Evolutionary conservation across 2,329 filamentous ascomycete species (phyloP).

Genomic region (Chaetothyriales sp.): DNA sequence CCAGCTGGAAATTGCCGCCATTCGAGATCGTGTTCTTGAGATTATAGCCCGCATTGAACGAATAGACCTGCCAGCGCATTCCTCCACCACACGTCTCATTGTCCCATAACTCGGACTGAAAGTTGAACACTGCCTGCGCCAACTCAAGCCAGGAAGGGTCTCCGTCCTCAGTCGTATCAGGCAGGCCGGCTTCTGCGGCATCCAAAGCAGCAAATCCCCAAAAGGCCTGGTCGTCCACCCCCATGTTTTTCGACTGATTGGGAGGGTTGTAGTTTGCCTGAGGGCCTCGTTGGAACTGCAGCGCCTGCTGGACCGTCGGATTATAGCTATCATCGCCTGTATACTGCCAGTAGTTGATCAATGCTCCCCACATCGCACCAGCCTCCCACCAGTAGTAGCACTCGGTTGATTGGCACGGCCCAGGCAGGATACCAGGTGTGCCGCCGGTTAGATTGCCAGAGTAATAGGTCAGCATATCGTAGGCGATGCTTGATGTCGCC

Average conservation of each 20-base stretch:
- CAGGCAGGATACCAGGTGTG: slow-evolving; percentile 21
- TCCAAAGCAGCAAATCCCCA: slow-evolving; percentile 26
- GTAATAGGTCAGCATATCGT: slow-evolving; percentile 24
- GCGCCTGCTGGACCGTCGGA: slow-evolving; percentile 23
- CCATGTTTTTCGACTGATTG: slow-evolving; percentile 28
- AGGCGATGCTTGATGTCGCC: slow-evolving; percentile 20
- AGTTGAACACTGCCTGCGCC: slow-evolving; percentile 62
- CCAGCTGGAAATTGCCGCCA: slow-evolving; percentile 37
- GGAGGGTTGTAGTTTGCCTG: slow-evolving; percentile 27
- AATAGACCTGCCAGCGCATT: slow-evolving; percentile 65
- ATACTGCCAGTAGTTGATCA: slow-evolving; percentile 30
- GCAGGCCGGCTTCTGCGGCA: slow-evolving; percentile 24
- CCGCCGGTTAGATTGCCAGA: slow-evolving; percentile 21
- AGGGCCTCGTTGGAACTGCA: slow-evolving; percentile 26
- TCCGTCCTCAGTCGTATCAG: slow-evolving; percentile 23
- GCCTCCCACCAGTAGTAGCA: slow-evolving; percentile 27
- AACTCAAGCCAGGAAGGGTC: slow-evolving; percentile 56
- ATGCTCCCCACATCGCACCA: slow-evolving; percentile 23
- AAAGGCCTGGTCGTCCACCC: slow-evolving; percentile 20
- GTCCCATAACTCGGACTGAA: slow-evolving; percentile 57
- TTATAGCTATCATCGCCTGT: slow-evolving; percentile 29
- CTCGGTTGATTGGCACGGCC: slow-evolving; percentile 13
- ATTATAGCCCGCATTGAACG: slow-evolving; percentile 36
- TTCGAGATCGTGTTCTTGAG: slow-evolving; percentile 40
- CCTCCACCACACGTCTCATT: slow-evolving; percentile 50